Evolutionary conservation across 768 basidiomycete genomes (phyloP).

Genomic region (Brasilioporus rufonigricans): DNA sequence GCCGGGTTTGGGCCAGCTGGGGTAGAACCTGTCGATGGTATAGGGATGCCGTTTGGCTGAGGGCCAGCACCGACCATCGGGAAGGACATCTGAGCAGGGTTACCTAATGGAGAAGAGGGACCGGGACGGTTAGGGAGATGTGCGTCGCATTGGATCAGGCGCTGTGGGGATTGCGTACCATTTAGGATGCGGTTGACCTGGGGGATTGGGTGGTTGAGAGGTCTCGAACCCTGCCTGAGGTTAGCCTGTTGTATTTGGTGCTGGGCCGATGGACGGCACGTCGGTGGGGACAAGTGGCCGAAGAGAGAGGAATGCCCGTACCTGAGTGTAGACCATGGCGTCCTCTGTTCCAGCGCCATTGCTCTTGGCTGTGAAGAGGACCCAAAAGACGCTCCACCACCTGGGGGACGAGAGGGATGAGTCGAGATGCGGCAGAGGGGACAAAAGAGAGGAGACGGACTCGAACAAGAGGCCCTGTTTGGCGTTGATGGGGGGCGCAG

Average conservation of each 20-base stretch:
- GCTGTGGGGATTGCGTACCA: no score
- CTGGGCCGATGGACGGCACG: constrained; percentile 17
- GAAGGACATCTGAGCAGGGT: constrained; percentile 25
- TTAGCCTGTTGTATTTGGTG: constrained; percentile 36
- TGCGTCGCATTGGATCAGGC: constrained; percentile 6
- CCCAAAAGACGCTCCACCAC: constrained; percentile 92
- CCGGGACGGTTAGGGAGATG: constrained; percentile 33
- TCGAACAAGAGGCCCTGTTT: constrained; percentile 82
- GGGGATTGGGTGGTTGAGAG: constrained; percentile 26
- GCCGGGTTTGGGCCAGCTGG: constrained; percentile 29
- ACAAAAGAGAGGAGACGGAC: constrained; percentile 38
- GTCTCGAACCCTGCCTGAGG: constrained; percentile 33
- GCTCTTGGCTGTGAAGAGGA: constrained; percentile 78
- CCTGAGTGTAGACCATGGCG: constrained; percentile 69
- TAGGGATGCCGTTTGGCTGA: constrained; percentile 46
- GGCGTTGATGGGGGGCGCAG: constrained; percentile 77
- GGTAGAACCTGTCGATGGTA: constrained; percentile 24
- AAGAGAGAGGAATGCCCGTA: constrained; percentile 33
- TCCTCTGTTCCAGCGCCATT: constrained; percentile 65
- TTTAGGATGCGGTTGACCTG: constrained; percentile 31
- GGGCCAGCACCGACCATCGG: constrained; percentile 33
- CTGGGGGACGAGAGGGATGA: constrained; percentile 35
- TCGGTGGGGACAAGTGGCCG: constrained; percentile 13
- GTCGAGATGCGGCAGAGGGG: background rate
- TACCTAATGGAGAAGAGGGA: constrained; percentile 8